Conservation (phyloP, 371 early-diverging fungal species). For the Mucor lusitanicus region DNA sequence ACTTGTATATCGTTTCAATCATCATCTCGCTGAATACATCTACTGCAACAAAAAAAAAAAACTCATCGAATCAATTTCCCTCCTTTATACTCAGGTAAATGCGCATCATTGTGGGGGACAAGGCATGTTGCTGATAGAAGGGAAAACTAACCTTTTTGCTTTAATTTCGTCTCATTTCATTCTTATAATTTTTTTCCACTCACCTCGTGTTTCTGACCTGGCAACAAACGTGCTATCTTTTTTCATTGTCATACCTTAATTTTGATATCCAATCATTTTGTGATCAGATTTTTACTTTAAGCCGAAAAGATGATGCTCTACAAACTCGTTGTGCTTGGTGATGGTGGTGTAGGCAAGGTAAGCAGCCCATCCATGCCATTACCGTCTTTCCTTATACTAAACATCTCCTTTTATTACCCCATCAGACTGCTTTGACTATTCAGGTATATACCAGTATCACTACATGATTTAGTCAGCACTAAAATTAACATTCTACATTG, state of each 20-base stretch:
- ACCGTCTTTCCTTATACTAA: not conserved
- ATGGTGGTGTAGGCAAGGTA: constrained; percentile 64
- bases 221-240: constrained; percentile 18
- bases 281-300: constrained; percentile 6
- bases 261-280: constrained; percentile 10
- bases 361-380: not conserved
- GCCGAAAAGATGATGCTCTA: constrained; percentile 59
- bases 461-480: not conserved
- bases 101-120: not conserved
- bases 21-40: not conserved
- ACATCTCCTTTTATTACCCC: not conserved
- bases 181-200: not conserved
- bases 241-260: constrained; percentile 13
- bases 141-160: not conserved
- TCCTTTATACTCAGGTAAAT: not conserved
- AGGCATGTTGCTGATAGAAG: not conserved
- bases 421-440: constrained; percentile 37
- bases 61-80: not conserved
- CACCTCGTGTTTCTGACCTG: constrained; percentile 17
- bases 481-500: not conserved
- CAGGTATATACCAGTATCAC: constrained; percentile 17
- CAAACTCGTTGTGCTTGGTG: constrained; percentile 58
- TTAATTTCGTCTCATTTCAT: not conserved
- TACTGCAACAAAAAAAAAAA: not conserved
- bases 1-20: not conserved